Evolutionary conservation across 805 yeast genomes (phyloP), one percentile per base, ranked within the genome.

Genomic region (Candida ulmi): DNA sequence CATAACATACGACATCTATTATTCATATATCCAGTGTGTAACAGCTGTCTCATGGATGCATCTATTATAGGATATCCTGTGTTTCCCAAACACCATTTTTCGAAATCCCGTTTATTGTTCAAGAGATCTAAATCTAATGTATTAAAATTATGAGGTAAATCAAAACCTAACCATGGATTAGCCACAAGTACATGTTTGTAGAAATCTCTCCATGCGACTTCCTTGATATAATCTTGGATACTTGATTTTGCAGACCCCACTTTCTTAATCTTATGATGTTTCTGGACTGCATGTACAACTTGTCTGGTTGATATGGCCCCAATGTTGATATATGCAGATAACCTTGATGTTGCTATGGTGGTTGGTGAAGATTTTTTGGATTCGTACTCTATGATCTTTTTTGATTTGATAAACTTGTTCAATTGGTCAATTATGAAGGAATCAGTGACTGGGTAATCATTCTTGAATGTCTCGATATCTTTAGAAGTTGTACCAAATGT

Each of bases 41-140:
- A 55, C 29, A 76, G 57, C 48, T 75, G 66, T 27, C 77, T 59
- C 82, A 76, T 76, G 30, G 73, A 66, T 2, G 82, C 82, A 49
- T 76, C 83, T 4, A 76, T 71, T 11, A 76, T 63, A 1, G 83
- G 81, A 36, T 62, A 65, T 1, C 82, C 83, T 0, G 82, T 76
- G 17, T 52, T 52, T 0, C 82, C 83, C 18, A 61, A 50, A 42
- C 76, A 68, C 83, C 82, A 76, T 17, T 62, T 63, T 17, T 62
- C 59, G 50, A 70, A 76, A 17, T 62, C 60, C 8, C 58, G 64
- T 3, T 50, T 45, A 41, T 68, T 67, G 38, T 69, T 59, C 32
- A 67, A 72, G 74, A 75, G 71, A 17, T 60, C 52, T 11, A 75
- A 36, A 11, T 62, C 68, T 15, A 63, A 48, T 18, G 66, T 61